Conservation (phyloP, 306 rosid species). For the Rosa lucieae region DNA sequence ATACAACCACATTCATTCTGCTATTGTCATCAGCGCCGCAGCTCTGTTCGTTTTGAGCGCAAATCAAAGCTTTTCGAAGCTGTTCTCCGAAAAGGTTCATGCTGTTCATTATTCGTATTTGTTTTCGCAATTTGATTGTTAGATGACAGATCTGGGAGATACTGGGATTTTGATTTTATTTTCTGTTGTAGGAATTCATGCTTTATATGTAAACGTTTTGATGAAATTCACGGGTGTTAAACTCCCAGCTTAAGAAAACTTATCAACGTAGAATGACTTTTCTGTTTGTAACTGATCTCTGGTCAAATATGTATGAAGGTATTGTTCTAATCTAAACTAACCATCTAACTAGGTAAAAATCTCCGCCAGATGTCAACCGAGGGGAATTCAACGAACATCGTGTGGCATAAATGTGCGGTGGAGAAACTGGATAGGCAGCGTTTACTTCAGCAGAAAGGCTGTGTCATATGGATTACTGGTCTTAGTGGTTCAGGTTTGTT, state of each 20-base stretch:
- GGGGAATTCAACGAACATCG: slow-evolving; percentile 73
- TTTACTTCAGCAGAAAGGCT: slow-evolving; percentile 87
- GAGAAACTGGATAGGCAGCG: slow-evolving; percentile 75
- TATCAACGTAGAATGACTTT: not conserved
- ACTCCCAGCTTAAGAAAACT: slow-evolving; percentile 11
- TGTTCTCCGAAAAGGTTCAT: not conserved
- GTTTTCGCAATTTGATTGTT: not conserved
- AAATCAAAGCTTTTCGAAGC: slow-evolving; percentile 10
- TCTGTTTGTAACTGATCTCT: not conserved
- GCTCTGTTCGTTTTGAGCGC: not conserved
- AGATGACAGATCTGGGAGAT: slow-evolving; percentile 4
- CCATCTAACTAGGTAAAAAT: slow-evolving; percentile 52
- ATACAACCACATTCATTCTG: not conserved
- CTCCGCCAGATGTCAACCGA: slow-evolving; percentile 46
- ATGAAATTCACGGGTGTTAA: slow-evolving; percentile 8
- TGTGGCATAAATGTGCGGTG: slow-evolving; percentile 82
- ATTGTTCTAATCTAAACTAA: slow-evolving; percentile 36
- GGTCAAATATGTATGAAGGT: not conserved
- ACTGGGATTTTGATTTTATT: not conserved
- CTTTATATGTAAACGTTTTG: slow-evolving; percentile 10
- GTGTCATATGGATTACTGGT: slow-evolving; percentile 98
- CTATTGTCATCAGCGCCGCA: not conserved
- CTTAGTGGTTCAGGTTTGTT: slow-evolving; percentile 98
- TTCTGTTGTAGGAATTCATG: not conserved
- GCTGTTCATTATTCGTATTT: not conserved